Conservation (phyloP, 768 basidiomycete genomes). For the Hericium alpestre region DNA sequence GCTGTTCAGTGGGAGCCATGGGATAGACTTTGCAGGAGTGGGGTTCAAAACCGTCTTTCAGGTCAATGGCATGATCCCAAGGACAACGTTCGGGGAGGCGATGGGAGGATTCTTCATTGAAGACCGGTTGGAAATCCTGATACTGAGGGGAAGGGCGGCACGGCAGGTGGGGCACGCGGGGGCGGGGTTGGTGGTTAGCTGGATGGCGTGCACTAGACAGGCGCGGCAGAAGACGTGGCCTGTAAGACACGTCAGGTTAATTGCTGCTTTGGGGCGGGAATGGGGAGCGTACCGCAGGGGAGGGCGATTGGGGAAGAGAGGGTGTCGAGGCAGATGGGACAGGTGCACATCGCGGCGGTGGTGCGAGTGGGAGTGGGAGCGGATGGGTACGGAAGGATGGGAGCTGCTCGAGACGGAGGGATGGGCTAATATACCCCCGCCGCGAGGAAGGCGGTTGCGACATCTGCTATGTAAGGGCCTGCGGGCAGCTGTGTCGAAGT, state of each 20-base stretch:
- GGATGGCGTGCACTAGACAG: conserved; percentile 3
- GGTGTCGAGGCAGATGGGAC: background rate
- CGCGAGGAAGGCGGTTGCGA: no score
- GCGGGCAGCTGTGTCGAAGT: no score
- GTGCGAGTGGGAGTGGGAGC: background rate
- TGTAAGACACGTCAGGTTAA: background rate
- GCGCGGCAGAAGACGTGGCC: conserved; percentile 9
- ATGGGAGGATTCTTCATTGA: no score
- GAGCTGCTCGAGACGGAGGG: no score
- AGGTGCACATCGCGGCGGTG: background rate
- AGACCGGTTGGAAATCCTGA: no score
- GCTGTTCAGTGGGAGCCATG: no score
- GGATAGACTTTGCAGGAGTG: no score
- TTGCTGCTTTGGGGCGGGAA: background rate
- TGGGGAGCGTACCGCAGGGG: conserved; percentile 3
- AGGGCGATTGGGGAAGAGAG: background rate
- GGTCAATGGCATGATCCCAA: no score
- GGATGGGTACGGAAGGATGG: background rate
- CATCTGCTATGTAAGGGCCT: no score
- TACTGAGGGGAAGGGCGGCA: conserved; percentile 4
- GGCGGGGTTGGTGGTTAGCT: background rate
- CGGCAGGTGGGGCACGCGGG: conserved; percentile 9
- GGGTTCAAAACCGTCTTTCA: no score
- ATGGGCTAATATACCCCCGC: no score
- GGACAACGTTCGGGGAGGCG: no score